Base-by-base conservation (phyloP, 371 early-diverging fungal species). In the Apophysomyces ossiformis region DNA sequence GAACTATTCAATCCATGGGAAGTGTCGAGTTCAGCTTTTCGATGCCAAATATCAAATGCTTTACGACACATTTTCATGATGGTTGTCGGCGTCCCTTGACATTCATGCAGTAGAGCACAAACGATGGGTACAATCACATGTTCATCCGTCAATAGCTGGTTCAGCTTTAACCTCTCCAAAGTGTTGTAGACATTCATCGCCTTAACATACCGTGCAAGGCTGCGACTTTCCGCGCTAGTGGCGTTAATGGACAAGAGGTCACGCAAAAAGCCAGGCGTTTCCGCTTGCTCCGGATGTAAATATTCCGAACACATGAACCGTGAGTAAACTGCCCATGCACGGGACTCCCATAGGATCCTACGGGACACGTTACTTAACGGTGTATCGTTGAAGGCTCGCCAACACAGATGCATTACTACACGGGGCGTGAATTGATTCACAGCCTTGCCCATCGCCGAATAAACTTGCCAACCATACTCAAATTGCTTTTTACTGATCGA, bases 241-340 rank as follows among this genome's bases (percentile, higher is more conserved):
- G 78, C 67, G 0, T 66, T 66, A 38, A 81, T 71, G 0, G 63
- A 68, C 8, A 81, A 44, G 9, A 81, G 54, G 47, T 81, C 78
- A 37, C 70, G 66, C 6, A 81, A 39, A 39, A 78, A 81, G 0
- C 71, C 75, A 11, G 71, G 75, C 15, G 65, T 69, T 35, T 81
- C 81, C 0, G 69, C 70, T 18, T 74, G 73, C 2, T 76, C 71
- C 0, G 78, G 72, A 38, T 71, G 65, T 21, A 78, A 44, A 21
- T 76, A 71, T 46, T 78, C 71, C 5, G 81, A 77, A 37, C 72
- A 76, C 78, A 81, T 78, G 59, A 78, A 81, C 0, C 75, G 64
- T 0, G 71, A 67, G 58, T 81, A 81, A 3, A 78, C 69, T 1
- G 65, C 59, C 78, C 76, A 78, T 9, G 78, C 78, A 32, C 78